phyloP scores from a whole-genome alignment of 768 basidiomycete genomes.

The Termitomyces sp. region DNA sequence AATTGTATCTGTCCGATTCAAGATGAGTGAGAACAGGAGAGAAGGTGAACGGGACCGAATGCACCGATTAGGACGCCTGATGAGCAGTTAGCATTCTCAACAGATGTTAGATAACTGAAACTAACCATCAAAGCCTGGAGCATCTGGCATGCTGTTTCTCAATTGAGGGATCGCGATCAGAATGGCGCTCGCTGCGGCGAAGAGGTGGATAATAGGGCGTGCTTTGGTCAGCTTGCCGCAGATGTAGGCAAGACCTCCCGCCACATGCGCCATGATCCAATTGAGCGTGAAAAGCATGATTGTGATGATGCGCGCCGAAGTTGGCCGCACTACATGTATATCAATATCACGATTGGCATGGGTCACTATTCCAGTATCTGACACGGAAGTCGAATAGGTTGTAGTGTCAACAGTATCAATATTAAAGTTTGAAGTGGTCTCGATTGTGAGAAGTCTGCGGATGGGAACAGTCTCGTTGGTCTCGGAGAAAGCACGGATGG shows the following conservation, averaged over 20 bases:
- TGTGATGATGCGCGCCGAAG: constrained; percentile 25
- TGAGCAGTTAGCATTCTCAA: background rate
- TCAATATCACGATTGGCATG: background rate
- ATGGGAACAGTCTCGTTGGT: background rate
- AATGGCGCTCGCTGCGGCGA: background rate
- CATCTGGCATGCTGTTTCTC: background rate
- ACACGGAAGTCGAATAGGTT: background rate
- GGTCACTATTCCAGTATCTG: background rate
- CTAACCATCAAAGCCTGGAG: background rate
- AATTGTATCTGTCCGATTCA: constrained; percentile 37
- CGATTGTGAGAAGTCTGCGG: background rate
- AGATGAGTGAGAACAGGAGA: background rate
- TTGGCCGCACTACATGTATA: background rate
- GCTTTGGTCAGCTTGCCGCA: constrained; percentile 24
- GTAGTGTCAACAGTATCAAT: background rate
- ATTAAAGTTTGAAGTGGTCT: background rate
- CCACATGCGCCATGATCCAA: constrained; percentile 56
- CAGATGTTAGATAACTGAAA: background rate
- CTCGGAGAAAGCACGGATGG: constrained; percentile 33
- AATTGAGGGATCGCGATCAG: background rate
- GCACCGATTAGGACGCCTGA: background rate
- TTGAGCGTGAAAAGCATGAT: constrained; percentile 43
- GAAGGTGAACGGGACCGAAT: background rate
- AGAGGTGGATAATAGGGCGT: background rate
- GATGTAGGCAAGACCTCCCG: constrained; percentile 42